Conservation (phyloP, 2,329 filamentous ascomycete genomes). For the Periglandula ipomoeae region DNA sequence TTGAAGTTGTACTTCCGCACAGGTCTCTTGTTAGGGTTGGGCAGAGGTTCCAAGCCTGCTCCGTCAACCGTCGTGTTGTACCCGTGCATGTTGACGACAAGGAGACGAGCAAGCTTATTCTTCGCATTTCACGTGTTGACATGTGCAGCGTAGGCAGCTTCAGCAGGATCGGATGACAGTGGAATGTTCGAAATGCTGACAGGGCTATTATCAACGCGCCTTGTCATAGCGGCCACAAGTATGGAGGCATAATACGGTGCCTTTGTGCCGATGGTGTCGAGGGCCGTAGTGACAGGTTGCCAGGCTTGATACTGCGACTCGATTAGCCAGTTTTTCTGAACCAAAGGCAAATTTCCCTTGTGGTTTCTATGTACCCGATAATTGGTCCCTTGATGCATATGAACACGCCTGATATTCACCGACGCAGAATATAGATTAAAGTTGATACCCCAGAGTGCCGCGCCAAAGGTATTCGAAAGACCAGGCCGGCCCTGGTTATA, state of each 20-base stretch:
- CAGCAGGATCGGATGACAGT: no score
- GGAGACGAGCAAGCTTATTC: no score
- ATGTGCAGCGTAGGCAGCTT: no score
- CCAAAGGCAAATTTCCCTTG: no score
- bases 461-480: conserved; percentile 55
- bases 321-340: background rate
- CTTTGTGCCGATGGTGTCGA: conserved; percentile 45
- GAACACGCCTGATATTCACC: conserved; percentile 45
- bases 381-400: conserved; percentile 57
- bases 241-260: conserved; percentile 56
- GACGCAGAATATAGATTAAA: conserved; percentile 51
- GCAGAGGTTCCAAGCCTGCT: no score
- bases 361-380: conserved; percentile 35
- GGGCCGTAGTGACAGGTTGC: conserved; percentile 46
- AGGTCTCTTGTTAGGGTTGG: no score
- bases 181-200: no score
- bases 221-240: conserved; percentile 39
- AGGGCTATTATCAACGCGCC: no score
- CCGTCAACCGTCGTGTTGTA: no score
- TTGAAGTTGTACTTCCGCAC: no score
- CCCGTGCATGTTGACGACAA: no score
- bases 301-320: conserved; percentile 41
- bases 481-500: conserved; percentile 53
- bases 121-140: no score
- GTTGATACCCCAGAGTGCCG: conserved; percentile 55